Evolutionary conservation across 371 early-diverging fungal genomes (phyloP).

Genomic region (Amoeboradix gromovi): DNA sequence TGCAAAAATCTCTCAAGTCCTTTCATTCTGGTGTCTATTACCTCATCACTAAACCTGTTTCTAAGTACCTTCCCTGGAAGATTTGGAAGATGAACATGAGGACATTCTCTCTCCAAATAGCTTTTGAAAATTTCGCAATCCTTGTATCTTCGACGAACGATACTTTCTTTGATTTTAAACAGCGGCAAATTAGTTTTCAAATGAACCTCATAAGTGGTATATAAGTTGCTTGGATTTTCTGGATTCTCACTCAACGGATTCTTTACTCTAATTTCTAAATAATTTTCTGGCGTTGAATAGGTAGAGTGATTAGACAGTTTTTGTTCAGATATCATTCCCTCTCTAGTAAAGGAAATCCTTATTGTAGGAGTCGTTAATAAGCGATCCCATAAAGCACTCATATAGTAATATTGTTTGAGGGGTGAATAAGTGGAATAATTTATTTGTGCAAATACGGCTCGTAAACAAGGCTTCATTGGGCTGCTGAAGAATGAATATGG

Average conservation of each 20-base stretch:
- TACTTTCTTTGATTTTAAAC: constrained; percentile 54
- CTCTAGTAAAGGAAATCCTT: neutral
- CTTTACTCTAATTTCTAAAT: constrained; percentile 28
- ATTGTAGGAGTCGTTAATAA: neutral
- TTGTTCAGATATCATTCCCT: neutral
- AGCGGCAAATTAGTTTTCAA: constrained; percentile 76
- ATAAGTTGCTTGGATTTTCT: neutral
- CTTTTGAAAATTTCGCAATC: constrained; percentile 94
- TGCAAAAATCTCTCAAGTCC: constrained; percentile 79
- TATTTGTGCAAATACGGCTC: too few relatives aligned
- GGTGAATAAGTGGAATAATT: too few relatives aligned
- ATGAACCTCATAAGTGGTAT: neutral
- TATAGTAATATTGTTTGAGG: too few relatives aligned
- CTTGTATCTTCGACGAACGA: constrained; percentile 70
- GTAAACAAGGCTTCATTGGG: too few relatives aligned
- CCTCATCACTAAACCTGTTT: constrained; percentile 70
- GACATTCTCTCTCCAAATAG: constrained; percentile 53
- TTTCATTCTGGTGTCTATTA: constrained; percentile 62
- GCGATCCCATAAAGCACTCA: neutral
- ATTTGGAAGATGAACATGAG: constrained; percentile 70
- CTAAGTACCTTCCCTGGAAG: constrained; percentile 76
- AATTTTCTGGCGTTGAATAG: constrained; percentile 47
- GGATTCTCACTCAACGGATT: neutral
- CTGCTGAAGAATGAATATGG: too few relatives aligned
- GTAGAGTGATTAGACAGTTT: neutral